These are phyloP conservation scores for Ammopiptanthus mongolicus DNA, from an alignment of 306 rosid genomes.

Conservation along the genomic window DNA sequence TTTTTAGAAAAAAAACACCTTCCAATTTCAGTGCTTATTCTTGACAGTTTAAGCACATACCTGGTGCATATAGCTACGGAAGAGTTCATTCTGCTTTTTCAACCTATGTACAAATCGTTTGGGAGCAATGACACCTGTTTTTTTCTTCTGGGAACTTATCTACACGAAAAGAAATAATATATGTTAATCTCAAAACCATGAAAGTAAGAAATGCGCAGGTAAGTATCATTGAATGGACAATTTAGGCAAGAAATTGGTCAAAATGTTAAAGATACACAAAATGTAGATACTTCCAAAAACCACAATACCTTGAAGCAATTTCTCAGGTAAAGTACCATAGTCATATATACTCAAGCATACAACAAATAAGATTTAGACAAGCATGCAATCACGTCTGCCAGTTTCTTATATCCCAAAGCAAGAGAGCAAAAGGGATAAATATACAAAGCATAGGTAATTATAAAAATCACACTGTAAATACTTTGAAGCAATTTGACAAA, in stretches of 20 bases:
- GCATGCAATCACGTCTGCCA: background rate
- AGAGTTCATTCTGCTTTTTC: constrained; percentile 86
- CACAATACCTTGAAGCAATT: background rate
- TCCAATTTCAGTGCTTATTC: background rate
- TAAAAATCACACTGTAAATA: background rate
- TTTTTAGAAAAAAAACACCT: background rate
- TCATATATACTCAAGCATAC: background rate
- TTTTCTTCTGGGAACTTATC: constrained; percentile 92
- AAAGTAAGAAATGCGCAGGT: background rate
- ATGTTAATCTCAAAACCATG: background rate
- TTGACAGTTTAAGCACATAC: constrained; percentile 29
- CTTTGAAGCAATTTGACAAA: background rate
- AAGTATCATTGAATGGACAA: background rate
- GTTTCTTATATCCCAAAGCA: background rate
- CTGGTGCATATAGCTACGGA: constrained; percentile 96
- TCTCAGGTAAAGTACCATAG: background rate
- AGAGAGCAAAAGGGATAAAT: background rate
- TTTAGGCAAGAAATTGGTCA: background rate
- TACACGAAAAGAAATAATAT: constrained; percentile 26
- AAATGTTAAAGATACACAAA: background rate
- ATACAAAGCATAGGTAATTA: background rate
- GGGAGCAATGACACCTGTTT: constrained; percentile 91
- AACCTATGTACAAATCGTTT: constrained; percentile 90
- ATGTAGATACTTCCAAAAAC: background rate
- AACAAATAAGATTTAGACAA: constrained; percentile 6